A percentile compares a stretch with the other conserved stretches of the same genome.
phyloP scores from a whole-genome alignment of 2,329 filamentous ascomycete species.

The Rutstroemia sp. region DNA sequence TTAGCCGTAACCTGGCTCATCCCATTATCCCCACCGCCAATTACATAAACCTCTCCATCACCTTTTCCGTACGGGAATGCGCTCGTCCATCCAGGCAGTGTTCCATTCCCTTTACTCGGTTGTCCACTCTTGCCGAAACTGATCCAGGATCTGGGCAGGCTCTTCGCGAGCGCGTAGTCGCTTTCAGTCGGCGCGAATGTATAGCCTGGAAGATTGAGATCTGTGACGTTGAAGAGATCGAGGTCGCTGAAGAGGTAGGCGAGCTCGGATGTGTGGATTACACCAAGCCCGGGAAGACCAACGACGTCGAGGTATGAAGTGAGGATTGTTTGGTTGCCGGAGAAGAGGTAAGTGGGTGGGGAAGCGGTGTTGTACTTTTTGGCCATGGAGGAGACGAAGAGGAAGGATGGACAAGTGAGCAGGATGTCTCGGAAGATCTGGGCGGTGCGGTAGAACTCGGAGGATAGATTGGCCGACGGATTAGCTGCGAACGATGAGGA shows the following conservation, averaged over 20 bases:
- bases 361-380: constrained; percentile 21
- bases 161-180: constrained; percentile 35
- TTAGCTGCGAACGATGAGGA: constrained; percentile 37
- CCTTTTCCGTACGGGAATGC: constrained; percentile 28
- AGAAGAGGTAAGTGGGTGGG: constrained; percentile 40
- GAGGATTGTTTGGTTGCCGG: constrained; percentile 48
- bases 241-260: constrained; percentile 44
- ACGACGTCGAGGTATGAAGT: constrained; percentile 34
- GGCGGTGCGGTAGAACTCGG: constrained; percentile 43
- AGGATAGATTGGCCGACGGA: constrained; percentile 33
- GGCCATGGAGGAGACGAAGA: constrained; percentile 35
- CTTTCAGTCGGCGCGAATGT: constrained; percentile 30
- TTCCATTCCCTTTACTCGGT: constrained; percentile 29
- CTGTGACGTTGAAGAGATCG: constrained; percentile 35
- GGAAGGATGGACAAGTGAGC: constrained; percentile 41
- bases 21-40: constrained; percentile 35
- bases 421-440: constrained; percentile 45
- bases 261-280: constrained; percentile 46
- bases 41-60: constrained; percentile 34
- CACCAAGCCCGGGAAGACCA: constrained; percentile 35
- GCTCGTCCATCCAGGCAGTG: constrained; percentile 33
- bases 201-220: constrained; percentile 16
- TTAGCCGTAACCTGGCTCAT: constrained; percentile 26
- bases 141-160: constrained; percentile 41
- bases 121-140: constrained; percentile 37